Conservation (phyloP, 306 rosid genomes). For the Pyrus pyrifolia region DNA sequence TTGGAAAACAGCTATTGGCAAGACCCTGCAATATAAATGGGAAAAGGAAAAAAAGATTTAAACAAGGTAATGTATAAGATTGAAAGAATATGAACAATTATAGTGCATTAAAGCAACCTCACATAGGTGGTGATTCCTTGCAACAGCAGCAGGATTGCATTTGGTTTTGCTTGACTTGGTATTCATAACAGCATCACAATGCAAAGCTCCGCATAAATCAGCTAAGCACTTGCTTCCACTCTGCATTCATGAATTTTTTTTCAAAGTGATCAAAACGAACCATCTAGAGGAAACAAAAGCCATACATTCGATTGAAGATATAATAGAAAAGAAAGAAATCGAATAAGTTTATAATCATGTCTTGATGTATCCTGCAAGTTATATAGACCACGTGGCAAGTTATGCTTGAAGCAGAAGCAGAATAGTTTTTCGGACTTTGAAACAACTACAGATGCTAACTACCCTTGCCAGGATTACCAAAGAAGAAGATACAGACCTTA, state of each 20-base stretch:
- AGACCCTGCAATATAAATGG: constrained; percentile 48
- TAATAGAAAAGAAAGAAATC: not conserved
- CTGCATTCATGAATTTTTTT: constrained; percentile 36
- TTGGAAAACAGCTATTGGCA: constrained; percentile 74
- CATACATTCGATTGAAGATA: not conserved
- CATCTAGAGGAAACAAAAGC: not conserved
- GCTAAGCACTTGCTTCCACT: constrained; percentile 80
- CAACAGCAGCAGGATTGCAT: constrained; percentile 79
- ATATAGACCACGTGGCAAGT: not conserved
- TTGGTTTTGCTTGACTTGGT: constrained; percentile 58
- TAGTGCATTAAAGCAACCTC: constrained; percentile 58
- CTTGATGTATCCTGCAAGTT: not conserved
- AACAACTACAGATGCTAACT: not conserved
- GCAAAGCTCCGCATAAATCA: constrained; percentile 91
- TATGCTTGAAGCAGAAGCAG: not conserved
- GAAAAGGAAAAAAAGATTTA: constrained; percentile 4
- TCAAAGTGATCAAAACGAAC: not conserved
- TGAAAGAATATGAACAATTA: not conserved
- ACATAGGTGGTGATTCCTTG: constrained; percentile 76
- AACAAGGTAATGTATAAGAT: not conserved
- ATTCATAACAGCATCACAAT: constrained; percentile 61
- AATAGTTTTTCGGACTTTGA: not conserved
- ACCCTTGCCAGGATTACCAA: not conserved
- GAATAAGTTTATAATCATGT: not conserved
- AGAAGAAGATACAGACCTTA: not conserved